phyloP scores from a whole-genome alignment of 805 yeast genomes.

The Candida berthetii region DNA sequence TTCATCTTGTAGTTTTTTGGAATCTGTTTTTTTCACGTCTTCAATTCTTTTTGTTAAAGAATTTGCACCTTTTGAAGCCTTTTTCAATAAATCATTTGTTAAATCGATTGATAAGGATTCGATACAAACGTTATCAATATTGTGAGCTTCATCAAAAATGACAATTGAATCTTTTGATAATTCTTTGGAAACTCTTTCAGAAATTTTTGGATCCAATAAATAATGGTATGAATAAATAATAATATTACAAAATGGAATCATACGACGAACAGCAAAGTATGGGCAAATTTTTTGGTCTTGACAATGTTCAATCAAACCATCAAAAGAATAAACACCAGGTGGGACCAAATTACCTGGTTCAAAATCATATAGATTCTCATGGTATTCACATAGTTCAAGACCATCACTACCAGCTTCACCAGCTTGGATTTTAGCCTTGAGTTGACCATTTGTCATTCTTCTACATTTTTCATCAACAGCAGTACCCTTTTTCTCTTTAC shows the following conservation, averaged over 20 bases:
- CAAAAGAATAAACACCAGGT: slow-evolving; percentile 92
- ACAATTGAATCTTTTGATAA: slow-evolving; percentile 88
- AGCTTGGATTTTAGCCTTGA: slow-evolving; percentile 58
- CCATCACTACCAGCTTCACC: slow-evolving; percentile 52
- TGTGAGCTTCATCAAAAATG: slow-evolving; percentile 98
- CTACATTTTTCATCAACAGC: slow-evolving; percentile 96
- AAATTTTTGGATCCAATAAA: slow-evolving; percentile 92
- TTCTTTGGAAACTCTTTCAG: slow-evolving; percentile 90
- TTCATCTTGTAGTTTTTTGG: slow-evolving; percentile 80
- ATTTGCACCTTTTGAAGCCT: slow-evolving; percentile 84
- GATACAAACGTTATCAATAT: slow-evolving; percentile 97
- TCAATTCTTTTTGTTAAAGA: slow-evolving; percentile 77
- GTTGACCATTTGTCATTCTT: slow-evolving; percentile 87
- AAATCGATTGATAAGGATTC: slow-evolving; percentile 89
- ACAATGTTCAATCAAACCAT: slow-evolving; percentile 72
- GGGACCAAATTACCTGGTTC: slow-evolving; percentile 91
- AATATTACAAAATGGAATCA: slow-evolving; percentile 91
- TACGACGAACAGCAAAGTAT: slow-evolving; percentile 94
- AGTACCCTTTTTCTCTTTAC: slow-evolving; percentile 83
- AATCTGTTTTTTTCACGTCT: slow-evolving; percentile 75
- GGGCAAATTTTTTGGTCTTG: slow-evolving; percentile 83
- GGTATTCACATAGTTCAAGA: slow-evolving; percentile 71
- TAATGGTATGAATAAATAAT: slow-evolving; percentile 96
- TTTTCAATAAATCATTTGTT: slow-evolving; percentile 81
- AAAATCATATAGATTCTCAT: slow-evolving; percentile 79